These are phyloP conservation scores for Pichia manshurica DNA, from an alignment of 805 yeast genomes.

Conservation along the genomic window DNA sequence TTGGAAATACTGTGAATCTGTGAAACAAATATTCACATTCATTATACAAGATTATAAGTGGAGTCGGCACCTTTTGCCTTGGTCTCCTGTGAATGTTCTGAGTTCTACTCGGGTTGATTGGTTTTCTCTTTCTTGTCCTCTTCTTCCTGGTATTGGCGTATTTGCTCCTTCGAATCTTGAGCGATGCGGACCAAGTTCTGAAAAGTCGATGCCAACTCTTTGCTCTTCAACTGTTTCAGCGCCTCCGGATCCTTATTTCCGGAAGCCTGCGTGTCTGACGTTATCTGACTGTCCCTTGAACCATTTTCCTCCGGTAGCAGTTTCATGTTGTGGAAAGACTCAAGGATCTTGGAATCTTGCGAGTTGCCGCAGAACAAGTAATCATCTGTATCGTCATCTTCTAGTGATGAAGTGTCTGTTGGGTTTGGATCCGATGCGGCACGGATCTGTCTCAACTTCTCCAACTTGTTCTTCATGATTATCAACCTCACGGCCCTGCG, in stretches of 20 bases:
- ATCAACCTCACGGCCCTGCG: slow-evolving; percentile 83
- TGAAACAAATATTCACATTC: no score
- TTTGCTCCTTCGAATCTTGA: slow-evolving; percentile 28
- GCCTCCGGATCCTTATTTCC: background rate
- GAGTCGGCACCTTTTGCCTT: no score
- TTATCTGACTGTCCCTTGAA: background rate
- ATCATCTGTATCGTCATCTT: slow-evolving; percentile 30
- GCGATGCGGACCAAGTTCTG: slow-evolving; percentile 30
- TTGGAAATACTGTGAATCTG: no score
- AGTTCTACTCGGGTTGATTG: background rate
- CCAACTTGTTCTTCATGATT: slow-evolving; percentile 71
- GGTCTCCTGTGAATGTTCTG: no score
- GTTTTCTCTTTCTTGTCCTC: slow-evolving; percentile 14
- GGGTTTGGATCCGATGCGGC: slow-evolving; percentile 41
- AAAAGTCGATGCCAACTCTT: slow-evolving; percentile 27
- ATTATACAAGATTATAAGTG: no score
- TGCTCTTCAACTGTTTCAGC: slow-evolving; percentile 16
- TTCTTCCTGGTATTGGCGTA: slow-evolving; percentile 24
- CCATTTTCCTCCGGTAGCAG: background rate
- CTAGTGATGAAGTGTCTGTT: slow-evolving; percentile 14
- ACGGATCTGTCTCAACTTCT: slow-evolving; percentile 59
- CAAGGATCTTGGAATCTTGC: slow-evolving; percentile 39
- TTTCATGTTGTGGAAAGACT: slow-evolving; percentile 20
- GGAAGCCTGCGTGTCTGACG: background rate
- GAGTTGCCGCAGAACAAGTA: slow-evolving; percentile 32